Evolutionary conservation across 345 rosid species (phyloP).

Genomic region (Erysimum cheiranthoides): DNA sequence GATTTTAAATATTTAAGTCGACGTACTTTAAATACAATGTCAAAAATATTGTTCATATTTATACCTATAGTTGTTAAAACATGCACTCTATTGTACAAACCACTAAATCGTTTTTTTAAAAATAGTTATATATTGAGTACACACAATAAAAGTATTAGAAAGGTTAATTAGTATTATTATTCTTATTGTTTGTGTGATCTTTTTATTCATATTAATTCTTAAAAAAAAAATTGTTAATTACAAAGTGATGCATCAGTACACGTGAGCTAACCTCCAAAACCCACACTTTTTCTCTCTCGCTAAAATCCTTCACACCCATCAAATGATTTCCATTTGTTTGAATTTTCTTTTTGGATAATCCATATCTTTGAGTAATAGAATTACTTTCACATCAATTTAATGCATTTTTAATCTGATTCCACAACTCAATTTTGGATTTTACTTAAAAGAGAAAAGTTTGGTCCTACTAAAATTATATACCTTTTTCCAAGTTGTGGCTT

Average conservation of each 20-base stretch:
- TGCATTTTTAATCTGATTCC: slow-evolving; percentile 30
- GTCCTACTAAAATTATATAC: slow-evolving; percentile 40
- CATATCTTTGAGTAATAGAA: slow-evolving; percentile 16
- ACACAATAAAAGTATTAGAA: background rate
- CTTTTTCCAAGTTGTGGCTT: slow-evolving; percentile 29
- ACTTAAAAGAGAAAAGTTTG: slow-evolving; percentile 35
- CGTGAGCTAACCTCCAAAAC: slow-evolving; percentile 85
- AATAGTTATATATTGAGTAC: background rate
- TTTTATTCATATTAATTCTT: background rate
- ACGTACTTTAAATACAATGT: background rate
- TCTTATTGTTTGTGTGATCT: slow-evolving; percentile 10
- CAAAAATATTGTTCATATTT: background rate
- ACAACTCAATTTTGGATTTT: slow-evolving; percentile 41
- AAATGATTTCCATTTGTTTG: slow-evolving; percentile 43
- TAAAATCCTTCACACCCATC: slow-evolving; percentile 50
- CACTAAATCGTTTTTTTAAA: background rate
- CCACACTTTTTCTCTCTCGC: slow-evolving; percentile 58
- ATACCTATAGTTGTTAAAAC: background rate
- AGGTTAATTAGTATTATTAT: background rate
- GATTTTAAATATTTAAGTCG: background rate
- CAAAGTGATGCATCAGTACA: slow-evolving; percentile 56
- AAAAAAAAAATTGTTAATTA: background rate
- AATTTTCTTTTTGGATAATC: slow-evolving; percentile 25
- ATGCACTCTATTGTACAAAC: background rate
- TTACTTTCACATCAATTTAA: slow-evolving; percentile 26